Base-by-base conservation (phyloP, 441 rosid genomes). In the Brassica hybrid region DNA sequence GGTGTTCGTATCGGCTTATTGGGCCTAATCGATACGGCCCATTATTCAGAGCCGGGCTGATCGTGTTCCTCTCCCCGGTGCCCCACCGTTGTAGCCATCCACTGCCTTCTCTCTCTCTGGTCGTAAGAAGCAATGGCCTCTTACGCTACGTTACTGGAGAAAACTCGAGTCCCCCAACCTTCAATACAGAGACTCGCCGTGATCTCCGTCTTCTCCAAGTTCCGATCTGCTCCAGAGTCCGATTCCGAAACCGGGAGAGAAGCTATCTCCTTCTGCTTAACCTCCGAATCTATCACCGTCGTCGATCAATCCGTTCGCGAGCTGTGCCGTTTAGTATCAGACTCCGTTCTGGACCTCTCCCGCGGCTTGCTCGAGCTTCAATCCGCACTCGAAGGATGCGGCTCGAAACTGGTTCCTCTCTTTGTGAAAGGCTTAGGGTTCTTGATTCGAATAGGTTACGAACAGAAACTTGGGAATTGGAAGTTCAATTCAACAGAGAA, bases 221-320 rank as follows among this genome's bases (percentile, higher is more conserved):
- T 91, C 56, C 89, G 96, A 56, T 85, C 93, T 13, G 83, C 89
- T 18, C 90, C 92, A 6, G 56, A 71, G 12, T 82, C 91, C 21
- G 91, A 90, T n/a, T 91, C 96, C 9, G 88, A 72, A 5, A 83
- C 92, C 12, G 96, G 89, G n/a, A 76, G 88, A 69, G 82, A 88
- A 32, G 91, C 91, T 25, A 85, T 89, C 76, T 59, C 94, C 56
- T 85, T 77, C 63, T 95, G 98, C 81, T 87, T 91, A 57, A 81
- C 62, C 62, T 91, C 97, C 65, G 13, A 85, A 7, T 89, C 91
- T n/a, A 69, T 88, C 38, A 82, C 94, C 38, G 98, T 93, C 43
- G 91, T 88, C 73, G 94, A 95, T 80, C 98, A 93, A 73, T 77
- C 97, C 9, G 94, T 90, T 76, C 92, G 92, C 67, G 98, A 95